Conservation (phyloP, 2,329 filamentous ascomycete species). For the Penicillium freii region DNA sequence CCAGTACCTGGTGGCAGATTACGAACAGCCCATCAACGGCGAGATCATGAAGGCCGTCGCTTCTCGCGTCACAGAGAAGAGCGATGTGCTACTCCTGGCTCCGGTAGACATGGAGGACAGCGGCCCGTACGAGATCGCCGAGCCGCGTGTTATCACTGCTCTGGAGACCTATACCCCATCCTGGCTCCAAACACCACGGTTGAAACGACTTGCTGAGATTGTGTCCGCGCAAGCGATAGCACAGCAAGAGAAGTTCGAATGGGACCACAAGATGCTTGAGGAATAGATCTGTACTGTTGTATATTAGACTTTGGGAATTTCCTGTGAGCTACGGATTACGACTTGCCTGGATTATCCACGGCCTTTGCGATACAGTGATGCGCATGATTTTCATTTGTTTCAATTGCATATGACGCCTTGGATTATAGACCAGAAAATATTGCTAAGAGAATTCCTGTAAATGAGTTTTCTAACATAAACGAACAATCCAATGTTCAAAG, state of each 20-base stretch:
- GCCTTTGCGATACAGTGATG: conserved; percentile 26
- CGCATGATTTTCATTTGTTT: conserved; percentile 21
- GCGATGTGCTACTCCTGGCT: conserved; percentile 86
- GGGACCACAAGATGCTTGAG: conserved; percentile 30
- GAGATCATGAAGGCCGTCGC: conserved; percentile 99
- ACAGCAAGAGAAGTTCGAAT: conserved; percentile 81
- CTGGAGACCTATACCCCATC: conserved; percentile 97
- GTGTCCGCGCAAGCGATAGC: conserved; percentile 95
- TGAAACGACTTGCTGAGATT: conserved; percentile 97
- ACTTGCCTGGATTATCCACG: conserved; percentile 20
- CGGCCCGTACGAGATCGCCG: conserved; percentile 96
- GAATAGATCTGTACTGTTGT: conserved; percentile 27
- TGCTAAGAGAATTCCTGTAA: not conserved
- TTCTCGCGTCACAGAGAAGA: conserved; percentile 95
- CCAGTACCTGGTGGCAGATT: conserved; percentile 97
- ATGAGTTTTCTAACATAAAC: not conserved
- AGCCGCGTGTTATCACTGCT: conserved; percentile 91
- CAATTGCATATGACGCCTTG: conserved; percentile 11
- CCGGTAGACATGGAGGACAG: conserved; percentile 99
- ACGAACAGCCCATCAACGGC: conserved; percentile 98
- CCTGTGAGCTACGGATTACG: conserved; percentile 29
- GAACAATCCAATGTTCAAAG: not conserved
- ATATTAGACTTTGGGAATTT: conserved; percentile 27
- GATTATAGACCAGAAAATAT: conserved; percentile 8
- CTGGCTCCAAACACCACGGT: conserved; percentile 91